phyloP scores from a whole-genome alignment of 805 yeast genomes.

The Yarrowia keelungensis region DNA sequence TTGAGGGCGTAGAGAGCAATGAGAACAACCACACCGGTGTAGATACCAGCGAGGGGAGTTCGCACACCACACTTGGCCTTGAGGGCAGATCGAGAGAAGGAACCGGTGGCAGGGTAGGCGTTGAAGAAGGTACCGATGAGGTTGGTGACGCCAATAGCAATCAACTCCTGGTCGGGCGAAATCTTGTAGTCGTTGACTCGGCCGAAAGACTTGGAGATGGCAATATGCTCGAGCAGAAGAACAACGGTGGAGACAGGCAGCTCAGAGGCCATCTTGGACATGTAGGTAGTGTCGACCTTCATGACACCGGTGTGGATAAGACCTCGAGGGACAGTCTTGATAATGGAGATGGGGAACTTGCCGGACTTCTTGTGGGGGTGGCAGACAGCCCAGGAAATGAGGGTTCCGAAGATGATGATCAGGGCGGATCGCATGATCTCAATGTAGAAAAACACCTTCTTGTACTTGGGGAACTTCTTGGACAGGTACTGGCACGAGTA shows the following conservation, averaged over 20 bases:
- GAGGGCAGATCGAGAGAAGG: conserved; percentile 92
- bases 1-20: conserved; percentile 87
- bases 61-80: conserved; percentile 95
- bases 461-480: conserved; percentile 66
- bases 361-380: conserved; percentile 55
- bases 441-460: conserved; percentile 67
- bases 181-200: conserved; percentile 89
- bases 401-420: conserved; percentile 80
- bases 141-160: conserved; percentile 92
- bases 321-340: conserved; percentile 86
- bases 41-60: conserved; percentile 91
- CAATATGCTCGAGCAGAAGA: conserved; percentile 86
- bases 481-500: conserved; percentile 65
- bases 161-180: conserved; percentile 89
- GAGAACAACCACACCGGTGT: conserved; percentile 87
- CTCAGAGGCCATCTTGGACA: conserved; percentile 69
- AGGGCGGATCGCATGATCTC: conserved; percentile 83
- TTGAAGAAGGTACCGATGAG: conserved; percentile 88
- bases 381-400: conserved; percentile 79
- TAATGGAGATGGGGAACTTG: conserved; percentile 60
- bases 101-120: conserved; percentile 96
- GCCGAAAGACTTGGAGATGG: conserved; percentile 92
- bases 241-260: conserved; percentile 86
- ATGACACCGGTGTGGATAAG: conserved; percentile 77
- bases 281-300: conserved; percentile 65